Conservation (phyloP, 2,329 filamentous ascomycete species). For the Colletotrichum cereale region DNA sequence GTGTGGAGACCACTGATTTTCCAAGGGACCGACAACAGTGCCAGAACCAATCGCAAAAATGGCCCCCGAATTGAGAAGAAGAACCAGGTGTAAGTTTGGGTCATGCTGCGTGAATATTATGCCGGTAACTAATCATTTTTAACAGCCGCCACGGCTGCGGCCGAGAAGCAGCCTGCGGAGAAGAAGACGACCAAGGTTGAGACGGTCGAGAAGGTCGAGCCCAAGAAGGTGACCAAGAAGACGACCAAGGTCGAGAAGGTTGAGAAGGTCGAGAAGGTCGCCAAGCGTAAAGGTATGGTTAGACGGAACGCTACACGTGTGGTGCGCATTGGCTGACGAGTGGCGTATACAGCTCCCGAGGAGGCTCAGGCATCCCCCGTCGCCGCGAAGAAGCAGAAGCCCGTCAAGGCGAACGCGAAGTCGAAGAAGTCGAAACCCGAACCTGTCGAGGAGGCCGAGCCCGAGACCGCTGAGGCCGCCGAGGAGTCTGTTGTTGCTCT, state of each 20-base stretch:
- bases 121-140: background rate
- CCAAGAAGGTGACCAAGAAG: constrained; percentile 30
- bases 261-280: constrained; percentile 48
- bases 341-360: constrained; percentile 52
- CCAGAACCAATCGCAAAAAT: constrained; percentile 48
- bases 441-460: constrained; percentile 44
- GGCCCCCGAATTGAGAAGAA: constrained; percentile 60
- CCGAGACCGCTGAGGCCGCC: constrained; percentile 40
- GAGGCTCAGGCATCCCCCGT: constrained; percentile 60
- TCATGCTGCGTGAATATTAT: background rate
- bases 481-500: constrained; percentile 41
- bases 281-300: constrained; percentile 54
- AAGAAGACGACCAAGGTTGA: constrained; percentile 37
- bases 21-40: constrained; percentile 27
- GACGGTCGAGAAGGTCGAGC: constrained; percentile 35
- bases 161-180: constrained; percentile 52
- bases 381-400: constrained; percentile 60
- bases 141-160: constrained; percentile 49
- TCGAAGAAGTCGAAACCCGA: constrained; percentile 59
- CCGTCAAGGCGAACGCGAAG: constrained; percentile 60
- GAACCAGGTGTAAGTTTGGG: constrained; percentile 46
- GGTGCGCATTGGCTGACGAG: constrained; percentile 43
- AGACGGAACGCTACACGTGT: background rate
- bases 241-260: constrained; percentile 46
- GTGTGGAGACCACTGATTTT: constrained; percentile 15